phyloP scores from a whole-genome alignment of 2,329 filamentous ascomycete species.

The Botryotinia narcissicola region DNA sequence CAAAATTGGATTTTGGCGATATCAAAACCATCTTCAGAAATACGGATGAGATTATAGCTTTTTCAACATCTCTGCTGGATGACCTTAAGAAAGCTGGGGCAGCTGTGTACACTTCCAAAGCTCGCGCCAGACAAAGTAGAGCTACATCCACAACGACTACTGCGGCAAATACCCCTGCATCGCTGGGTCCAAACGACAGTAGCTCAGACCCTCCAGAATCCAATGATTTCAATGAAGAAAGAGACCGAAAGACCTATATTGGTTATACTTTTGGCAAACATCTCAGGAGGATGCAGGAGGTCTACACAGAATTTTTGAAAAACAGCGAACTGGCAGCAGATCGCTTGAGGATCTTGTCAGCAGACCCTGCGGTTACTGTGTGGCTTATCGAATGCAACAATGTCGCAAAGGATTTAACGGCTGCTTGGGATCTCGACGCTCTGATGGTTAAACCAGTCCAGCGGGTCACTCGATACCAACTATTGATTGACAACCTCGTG shows the following conservation, averaged over 20 bases:
- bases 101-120: slow-evolving; percentile 66
- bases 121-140: slow-evolving; percentile 43
- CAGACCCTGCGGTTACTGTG: slow-evolving; percentile 64
- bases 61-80: slow-evolving; percentile 76
- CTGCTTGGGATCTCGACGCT: slow-evolving; percentile 92
- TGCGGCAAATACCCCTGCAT: slow-evolving; percentile 19
- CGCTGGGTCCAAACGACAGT: slow-evolving; percentile 28
- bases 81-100: slow-evolving; percentile 77
- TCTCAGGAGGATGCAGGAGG: slow-evolving; percentile 58
- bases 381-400: slow-evolving; percentile 94
- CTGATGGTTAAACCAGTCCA: slow-evolving; percentile 97
- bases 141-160: slow-evolving; percentile 21
- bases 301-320: slow-evolving; percentile 61
- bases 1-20: slow-evolving; percentile 77
- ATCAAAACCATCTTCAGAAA: slow-evolving; percentile 91
- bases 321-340: slow-evolving; percentile 63
- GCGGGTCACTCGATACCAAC: slow-evolving; percentile 88
- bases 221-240: slow-evolving; percentile 36
- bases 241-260: slow-evolving; percentile 36
- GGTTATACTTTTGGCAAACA: slow-evolving; percentile 42
- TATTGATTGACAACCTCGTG: slow-evolving; percentile 76
- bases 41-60: slow-evolving; percentile 82
- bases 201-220: slow-evolving; percentile 32
- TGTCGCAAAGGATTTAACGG: slow-evolving; percentile 86
- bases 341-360: slow-evolving; percentile 60